Evolutionary conservation across 2,329 filamentous ascomycete genomes (phyloP), one percentile per base, ranked within the genome.

Genomic region (Mycosphaerella arachidis): DNA sequence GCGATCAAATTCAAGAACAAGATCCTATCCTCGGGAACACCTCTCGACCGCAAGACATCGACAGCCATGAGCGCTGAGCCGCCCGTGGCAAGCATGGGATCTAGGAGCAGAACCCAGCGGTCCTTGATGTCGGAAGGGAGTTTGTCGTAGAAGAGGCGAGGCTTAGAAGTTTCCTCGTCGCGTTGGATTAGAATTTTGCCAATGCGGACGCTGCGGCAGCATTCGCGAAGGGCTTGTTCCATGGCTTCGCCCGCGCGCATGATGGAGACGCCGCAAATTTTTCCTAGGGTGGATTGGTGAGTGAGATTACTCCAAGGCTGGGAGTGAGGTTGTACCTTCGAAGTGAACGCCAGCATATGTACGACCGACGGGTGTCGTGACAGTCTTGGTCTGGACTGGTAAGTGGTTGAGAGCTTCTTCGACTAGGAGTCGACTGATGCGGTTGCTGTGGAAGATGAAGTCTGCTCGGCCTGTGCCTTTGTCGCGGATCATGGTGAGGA

Each of bases 11-110:
- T 99, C 60, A 99, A 82, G 79, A 99, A 99, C 43, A 97, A 81
- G 63, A 99, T 99, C 59, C 90, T 88, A 67, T 97, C 91, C 77
- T 97, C 94, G 0, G 92, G 92, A 5, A 99, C 94, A 33, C 94
- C 94, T 66, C 90, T 88, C 43, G 87, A 87, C 73, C 90, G 95
- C 67, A 99, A 82, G 3, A 97, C 91, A 65, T 97, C 91, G 18
- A 97, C 92, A 31, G 94, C 94, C 90, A 99, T 96, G 59, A 92
- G 94, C 55, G 94, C 94, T 59, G 92, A 97, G 51, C 94, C 94
- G 67, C 93, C 92, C 68, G 94, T 99, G 59, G 94, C 94, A 77
- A 99, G 92, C 94, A 99, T 99, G n/a, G 94, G 94, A 73, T 99
- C 94, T 50, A 99, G 79, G 48, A 99, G 81, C 61, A 99, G 79